Conservation (phyloP, 179 eudicot species). For the Silene coronaria region DNA sequence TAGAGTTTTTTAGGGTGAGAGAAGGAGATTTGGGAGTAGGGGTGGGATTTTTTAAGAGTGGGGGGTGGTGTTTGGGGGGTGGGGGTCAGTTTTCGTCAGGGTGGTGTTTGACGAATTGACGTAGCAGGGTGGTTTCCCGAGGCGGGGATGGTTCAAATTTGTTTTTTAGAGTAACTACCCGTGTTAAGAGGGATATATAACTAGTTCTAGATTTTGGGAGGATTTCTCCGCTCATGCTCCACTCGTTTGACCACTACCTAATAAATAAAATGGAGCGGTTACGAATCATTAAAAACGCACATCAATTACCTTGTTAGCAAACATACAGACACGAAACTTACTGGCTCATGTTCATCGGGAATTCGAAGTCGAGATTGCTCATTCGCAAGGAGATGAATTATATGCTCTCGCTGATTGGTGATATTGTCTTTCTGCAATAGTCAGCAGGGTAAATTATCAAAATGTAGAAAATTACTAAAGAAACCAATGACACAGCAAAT, state of each 20-base stretch:
- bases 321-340: slow-evolving; percentile 30
- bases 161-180: too few relatives aligned
- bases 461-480: not conserved
- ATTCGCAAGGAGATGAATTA: slow-evolving; percentile 90
- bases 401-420: slow-evolving; percentile 92
- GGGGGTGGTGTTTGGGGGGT: too few relatives aligned
- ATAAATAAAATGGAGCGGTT: too few relatives aligned
- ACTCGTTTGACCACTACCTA: not conserved
- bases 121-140: too few relatives aligned
- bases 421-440: slow-evolving; percentile 78
- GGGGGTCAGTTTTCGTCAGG: too few relatives aligned
- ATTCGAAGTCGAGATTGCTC: slow-evolving; percentile 82
- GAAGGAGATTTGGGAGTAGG: too few relatives aligned
- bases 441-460: slow-evolving; percentile 18
- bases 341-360: slow-evolving; percentile 82
- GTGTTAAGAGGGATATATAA: too few relatives aligned
- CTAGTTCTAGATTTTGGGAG: not conserved
- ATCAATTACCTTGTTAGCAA: not conserved
- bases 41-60: too few relatives aligned
- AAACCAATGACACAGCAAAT: not conserved
- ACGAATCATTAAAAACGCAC: not conserved
- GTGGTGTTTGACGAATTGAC: too few relatives aligned
- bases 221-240: not conserved
- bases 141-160: too few relatives aligned
- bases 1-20: too few relatives aligned